Evolutionary conservation across 495 filamentous ascomycete species (phyloP), one percentile per base, ranked within the genome.

Genomic region (Neurospora sp.): DNA sequence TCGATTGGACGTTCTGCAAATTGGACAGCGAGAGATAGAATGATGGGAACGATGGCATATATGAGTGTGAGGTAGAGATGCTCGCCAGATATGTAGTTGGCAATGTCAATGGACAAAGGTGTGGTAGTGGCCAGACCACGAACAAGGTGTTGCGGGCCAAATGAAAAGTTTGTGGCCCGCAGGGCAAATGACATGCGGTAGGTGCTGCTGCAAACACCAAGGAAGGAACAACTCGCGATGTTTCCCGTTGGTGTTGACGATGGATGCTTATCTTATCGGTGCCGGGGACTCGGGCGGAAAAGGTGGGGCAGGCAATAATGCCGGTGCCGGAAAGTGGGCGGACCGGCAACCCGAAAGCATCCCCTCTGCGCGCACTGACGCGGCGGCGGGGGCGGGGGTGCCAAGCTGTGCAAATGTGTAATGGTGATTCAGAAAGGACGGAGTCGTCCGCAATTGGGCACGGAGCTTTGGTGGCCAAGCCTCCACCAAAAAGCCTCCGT

Each of bases 401-500:
- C 14, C 27, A 62, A 35, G 12, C 16, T 59, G 70, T 11, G 27
- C 54, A 7, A 62, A 59, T 20, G 23, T 73, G 39, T 27, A 46
- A 18, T 39, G 71, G 48, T 74, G 46, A 70, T 70, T 70, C 35
- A 39, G 35, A 20, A 70, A 72, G 70, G 72, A 41, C 46, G 39
- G 42, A 35, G 35, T 23, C 1, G 46, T 54, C 46, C 44, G 73
- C 70, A 39, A 59, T 69, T 72, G 70, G 72, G 70, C 75, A 77
- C 75, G 75, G 75, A 77, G 75, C 73, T 38, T 12, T 54, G 10
- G 20, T 27, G 20, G 20, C 20, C 46, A 54, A 54, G 46, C 10
- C 20, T 54, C 46, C 46, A 70, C 16, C 38, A 40, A 73, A 73
- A 69, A 7, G 16, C 2, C 42, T 72, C 23, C 42, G 35, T 18